A percentile compares a stretch with the other conserved stretches of the same genome.
Conservation (phyloP, 495 filamentous ascomycete species). For the Aspergillus funiculosus region DNA sequence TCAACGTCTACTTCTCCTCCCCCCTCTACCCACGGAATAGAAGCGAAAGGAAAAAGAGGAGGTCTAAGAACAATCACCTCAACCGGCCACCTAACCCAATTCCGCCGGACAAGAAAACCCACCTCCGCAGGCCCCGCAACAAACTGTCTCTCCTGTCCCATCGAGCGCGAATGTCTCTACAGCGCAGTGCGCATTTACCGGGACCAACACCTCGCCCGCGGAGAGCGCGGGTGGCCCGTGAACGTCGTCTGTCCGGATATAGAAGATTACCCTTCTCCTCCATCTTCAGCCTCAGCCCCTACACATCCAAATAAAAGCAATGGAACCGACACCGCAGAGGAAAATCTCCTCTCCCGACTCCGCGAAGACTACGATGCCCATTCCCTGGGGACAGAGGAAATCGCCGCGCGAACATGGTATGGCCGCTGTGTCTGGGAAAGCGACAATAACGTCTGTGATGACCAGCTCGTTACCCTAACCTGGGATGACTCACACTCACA, state of each 20-base stretch:
- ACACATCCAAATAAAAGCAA: not conserved
- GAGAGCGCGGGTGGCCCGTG: slow-evolving; percentile 71
- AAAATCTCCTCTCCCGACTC: slow-evolving; percentile 39
- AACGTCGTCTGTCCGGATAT: slow-evolving; percentile 87
- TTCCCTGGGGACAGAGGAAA: slow-evolving; percentile 41
- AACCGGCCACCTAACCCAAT: slow-evolving; percentile 58
- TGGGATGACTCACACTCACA: slow-evolving; percentile 56
- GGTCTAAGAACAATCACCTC: slow-evolving; percentile 49
- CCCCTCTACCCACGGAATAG: not conserved
- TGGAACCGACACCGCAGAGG: slow-evolving; percentile 16
- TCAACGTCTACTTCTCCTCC: not conserved
- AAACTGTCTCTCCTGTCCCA: slow-evolving; percentile 78
- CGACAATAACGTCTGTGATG: slow-evolving; percentile 85
- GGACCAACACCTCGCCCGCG: slow-evolving; percentile 50
- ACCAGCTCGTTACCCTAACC: slow-evolving; percentile 77
- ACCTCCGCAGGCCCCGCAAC: slow-evolving; percentile 65
- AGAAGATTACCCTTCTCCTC: slow-evolving; percentile 50
- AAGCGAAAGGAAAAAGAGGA: not conserved
- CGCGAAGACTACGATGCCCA: slow-evolving; percentile 58
- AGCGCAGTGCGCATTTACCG: slow-evolving; percentile 76
- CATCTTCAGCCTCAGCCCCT: not conserved
- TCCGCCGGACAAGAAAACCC: slow-evolving; percentile 69
- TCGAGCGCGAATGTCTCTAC: slow-evolving; percentile 69
- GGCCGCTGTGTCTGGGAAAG: slow-evolving; percentile 91
- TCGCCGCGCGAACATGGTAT: slow-evolving; percentile 70